phyloP scores from a whole-genome alignment of 805 yeast species.

The Saccharomycopsis javanensis region DNA sequence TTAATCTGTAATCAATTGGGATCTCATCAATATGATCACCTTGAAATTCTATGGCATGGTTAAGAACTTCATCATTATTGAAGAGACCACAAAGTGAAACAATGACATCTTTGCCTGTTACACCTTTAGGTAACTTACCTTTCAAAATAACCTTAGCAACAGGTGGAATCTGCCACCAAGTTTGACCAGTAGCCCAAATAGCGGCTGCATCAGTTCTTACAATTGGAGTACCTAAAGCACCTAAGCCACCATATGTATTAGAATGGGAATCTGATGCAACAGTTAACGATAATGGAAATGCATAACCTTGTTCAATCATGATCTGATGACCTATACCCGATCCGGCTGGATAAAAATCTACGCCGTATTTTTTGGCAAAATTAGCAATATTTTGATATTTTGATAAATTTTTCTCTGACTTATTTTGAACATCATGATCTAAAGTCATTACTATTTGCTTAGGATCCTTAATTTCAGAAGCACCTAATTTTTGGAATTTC shows the following conservation, averaged over 20 bases:
- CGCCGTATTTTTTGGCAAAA: conserved; percentile 83
- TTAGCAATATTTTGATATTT: conserved; percentile 83
- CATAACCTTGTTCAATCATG: conserved; percentile 98
- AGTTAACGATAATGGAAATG: conserved; percentile 84
- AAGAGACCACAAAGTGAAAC: conserved; percentile 91
- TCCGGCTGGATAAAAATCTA: conserved; percentile 97
- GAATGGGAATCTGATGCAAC: conserved; percentile 98
- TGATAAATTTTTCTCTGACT: conserved; percentile 74
- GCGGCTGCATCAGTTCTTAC: conserved; percentile 99
- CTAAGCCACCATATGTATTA: conserved; percentile 95
- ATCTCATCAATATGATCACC: conserved; percentile 68
- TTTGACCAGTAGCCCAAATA: conserved; percentile 99
- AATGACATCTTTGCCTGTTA: conserved; percentile 93
- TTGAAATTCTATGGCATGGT: conserved; percentile 88
- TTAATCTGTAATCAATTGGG: conserved; percentile 74
- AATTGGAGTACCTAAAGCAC: conserved; percentile 92
- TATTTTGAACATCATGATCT: conserved; percentile 97
- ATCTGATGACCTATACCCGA: conserved; percentile 98
- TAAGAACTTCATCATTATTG: conserved; percentile 85
- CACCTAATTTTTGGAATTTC: conserved; percentile 92
- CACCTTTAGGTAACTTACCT: conserved; percentile 76
- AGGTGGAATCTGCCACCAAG: conserved; percentile 99
- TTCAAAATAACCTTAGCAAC: conserved; percentile 86
- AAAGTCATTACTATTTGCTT: conserved; percentile 91
- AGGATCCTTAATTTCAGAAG: conserved; percentile 69